A percentile compares a stretch with the other conserved stretches of the same genome.
Evolutionary conservation across 2,329 filamentous ascomycete species (phyloP).

Genomic region (Verticillium tricorpus): DNA sequence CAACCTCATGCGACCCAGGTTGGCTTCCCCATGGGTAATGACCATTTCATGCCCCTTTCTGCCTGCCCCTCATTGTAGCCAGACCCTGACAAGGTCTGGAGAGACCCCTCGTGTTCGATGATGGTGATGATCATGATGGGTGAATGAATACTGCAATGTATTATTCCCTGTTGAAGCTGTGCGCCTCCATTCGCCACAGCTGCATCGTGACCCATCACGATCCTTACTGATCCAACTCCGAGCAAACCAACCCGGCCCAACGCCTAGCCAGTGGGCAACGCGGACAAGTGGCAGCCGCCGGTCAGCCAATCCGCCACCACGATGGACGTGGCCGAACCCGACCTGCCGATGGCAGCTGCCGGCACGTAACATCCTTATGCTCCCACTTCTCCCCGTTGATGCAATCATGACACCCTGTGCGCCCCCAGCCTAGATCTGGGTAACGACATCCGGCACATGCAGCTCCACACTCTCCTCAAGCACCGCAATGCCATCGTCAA

Average conservation of each 20-base stretch:
- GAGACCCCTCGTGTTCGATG: neutral
- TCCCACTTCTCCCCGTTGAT: neutral
- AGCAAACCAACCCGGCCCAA: neutral
- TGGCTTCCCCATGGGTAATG: neutral
- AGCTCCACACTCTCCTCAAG: slow-evolving; percentile 51
- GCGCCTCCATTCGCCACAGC: neutral
- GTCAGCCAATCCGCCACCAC: too few species aligned
- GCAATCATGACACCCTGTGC: neutral
- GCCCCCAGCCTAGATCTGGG: slow-evolving; percentile 16
- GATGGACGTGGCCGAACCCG: neutral
- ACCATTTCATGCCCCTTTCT: neutral
- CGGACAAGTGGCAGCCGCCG: neutral
- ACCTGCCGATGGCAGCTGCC: neutral
- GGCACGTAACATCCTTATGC: neutral
- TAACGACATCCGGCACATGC: slow-evolving; percentile 39
- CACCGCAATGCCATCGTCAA: slow-evolving; percentile 49
- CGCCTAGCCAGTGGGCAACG: too few species aligned
- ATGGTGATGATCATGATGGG: too few species aligned
- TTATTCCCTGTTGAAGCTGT: neutral
- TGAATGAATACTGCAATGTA: neutral
- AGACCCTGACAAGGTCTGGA: neutral
- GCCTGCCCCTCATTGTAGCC: neutral
- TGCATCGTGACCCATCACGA: too few species aligned
- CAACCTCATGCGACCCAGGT: neutral
- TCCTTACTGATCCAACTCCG: neutral